Evolutionary conservation across 2,329 filamentous ascomycete genomes (phyloP), one percentile per base, ranked within the genome.

Genomic region (Alternaria angustiovoidea): DNA sequence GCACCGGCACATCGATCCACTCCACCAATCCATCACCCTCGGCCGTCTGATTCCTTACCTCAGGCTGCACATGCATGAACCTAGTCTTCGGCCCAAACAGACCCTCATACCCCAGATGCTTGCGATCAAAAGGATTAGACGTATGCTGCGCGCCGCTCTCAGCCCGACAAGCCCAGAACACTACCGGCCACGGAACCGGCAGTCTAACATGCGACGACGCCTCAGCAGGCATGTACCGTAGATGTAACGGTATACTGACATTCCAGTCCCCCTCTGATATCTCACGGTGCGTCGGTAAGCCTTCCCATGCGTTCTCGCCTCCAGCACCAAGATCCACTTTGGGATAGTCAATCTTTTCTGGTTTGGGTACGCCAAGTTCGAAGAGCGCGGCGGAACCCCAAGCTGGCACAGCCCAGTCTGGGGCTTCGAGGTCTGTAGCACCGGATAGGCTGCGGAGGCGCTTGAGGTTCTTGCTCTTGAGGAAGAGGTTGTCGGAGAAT

Each of bases 91-190:
- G 85, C 2, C 86, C 87, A 75, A 97, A 97, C 8, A 96, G 78
- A 0, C 85, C 87, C 66, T 97, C 94, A 76, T 94, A 97, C 1
- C 93, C 94, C n/a, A 97, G 71, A 72, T 92, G 87, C n/a, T 85
- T 81, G 6, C 92, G 84, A 76, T 97, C 94, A 77, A 98, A 98
- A 0, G 94, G 94, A 71, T 91, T 97, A 5, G 84, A 86, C 0
- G 86, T 78, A 78, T 94, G 91, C 70, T 91, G 90, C 1, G 84
- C 84, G 1, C 86, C 87, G 52, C 87, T 85, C 9, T 87, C 85
- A 0, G 89, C 86, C 7, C 86, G 83, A 73, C 94, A 98, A 0
- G 93, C 93, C 94, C 94, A 97, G 81, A 97, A 97, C 0, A 97
- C 86, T 0, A 87, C 86, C 0, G 94, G 94, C 81, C 91, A 94